Base-by-base conservation (phyloP, 2,329 filamentous ascomycete genomes). In the Phaeosphaeriaceae sp. region DNA sequence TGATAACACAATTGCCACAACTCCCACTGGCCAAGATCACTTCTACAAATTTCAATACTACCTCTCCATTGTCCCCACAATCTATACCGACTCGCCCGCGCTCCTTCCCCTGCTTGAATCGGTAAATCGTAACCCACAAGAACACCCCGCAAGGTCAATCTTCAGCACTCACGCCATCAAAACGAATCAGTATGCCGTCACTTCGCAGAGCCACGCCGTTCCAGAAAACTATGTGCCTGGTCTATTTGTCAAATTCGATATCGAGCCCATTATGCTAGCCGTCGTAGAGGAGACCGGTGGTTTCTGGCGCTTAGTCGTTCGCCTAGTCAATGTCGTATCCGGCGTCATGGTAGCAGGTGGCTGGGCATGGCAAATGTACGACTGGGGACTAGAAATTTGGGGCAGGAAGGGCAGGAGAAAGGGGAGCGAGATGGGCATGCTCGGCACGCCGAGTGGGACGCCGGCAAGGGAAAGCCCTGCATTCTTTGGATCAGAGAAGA, bases 1-100 rank as follows among this genome's bases (percentile, higher is more conserved):
- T 66, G 94, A 97, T 77, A 87, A 88, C 60, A 97, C 94, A 36
- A 85, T 92, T 74, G 89, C 92, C 66, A 96, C 93, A 26, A 85
- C 92, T 73, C 89, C 92, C 64, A 76, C 81, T 3, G 93, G 89
- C 4, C 37, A 50, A n/a, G 70, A 80, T 13, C 83, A 96, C 79
- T 97, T 97, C 80, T 88, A 93, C 83, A 95, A 94, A 76, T 97
- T 92, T 79, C 94, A 99, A 76, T 99, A 99, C 83, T 97, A 94
- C 79, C 82, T 97, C 69, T 96, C 90, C 32, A 83, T 99, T 30
- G 94, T 99, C 2, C 94, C 94, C 2, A 99, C 94, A 4, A 84
- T 95, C 66, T 99, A 97, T 81, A 92, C 79, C 38, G 77, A 77
- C 59, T 70, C 76, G 48, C 59, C 74, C 5, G 61, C 64, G 6